Evolutionary conservation across 2,329 filamentous ascomycete genomes (phyloP), one percentile per base, ranked within the genome.

Genomic region (Xylaria sp.): DNA sequence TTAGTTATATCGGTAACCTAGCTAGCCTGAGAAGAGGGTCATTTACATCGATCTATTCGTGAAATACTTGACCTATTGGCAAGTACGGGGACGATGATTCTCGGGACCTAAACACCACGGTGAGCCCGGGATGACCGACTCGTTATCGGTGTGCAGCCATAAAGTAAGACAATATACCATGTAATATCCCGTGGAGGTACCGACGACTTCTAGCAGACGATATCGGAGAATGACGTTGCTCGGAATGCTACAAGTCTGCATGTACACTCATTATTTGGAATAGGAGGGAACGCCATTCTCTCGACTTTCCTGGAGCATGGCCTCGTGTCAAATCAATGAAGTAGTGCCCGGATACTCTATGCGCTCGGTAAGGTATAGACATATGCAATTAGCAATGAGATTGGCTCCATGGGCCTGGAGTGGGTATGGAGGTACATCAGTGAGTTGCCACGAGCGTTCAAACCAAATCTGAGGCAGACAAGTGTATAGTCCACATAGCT

Each of bases 131-230:
- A 56, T 43, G 7, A 43, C 28, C 10, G 20, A 6, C 10, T 25
- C 8, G 8, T 48, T 18, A 0, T 33, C 12, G 12, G 39, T 20
- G 57, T 20, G 20, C 12, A 56, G 52, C 7, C 33, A 13, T 12
- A 54, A 64, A 25, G 43, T 58, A 4, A 54, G 33, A 62, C 51
- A 46, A 43, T 55, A 55, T 31, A 31, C 60, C 12, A 46, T 49
- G 18, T 41, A 63, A 55, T 61, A 52, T 25, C 39, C 51, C 28
- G n/a, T n/a, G 25, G 15, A 12, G 7, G 20, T 51, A 49, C n/a
- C 3, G 23, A 25, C 20, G 33, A 33, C 56, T 52, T 31, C 6
- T 31, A 10, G 18, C 23, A 13, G 48, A 36, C 15, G 2, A 18
- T 10, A 55, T 55, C 23, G 18, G 52, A 58, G 13, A 55, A 52